phyloP scores from a whole-genome alignment of 2,329 filamentous ascomycete genomes.

The Xylaria hypoxylon region DNA sequence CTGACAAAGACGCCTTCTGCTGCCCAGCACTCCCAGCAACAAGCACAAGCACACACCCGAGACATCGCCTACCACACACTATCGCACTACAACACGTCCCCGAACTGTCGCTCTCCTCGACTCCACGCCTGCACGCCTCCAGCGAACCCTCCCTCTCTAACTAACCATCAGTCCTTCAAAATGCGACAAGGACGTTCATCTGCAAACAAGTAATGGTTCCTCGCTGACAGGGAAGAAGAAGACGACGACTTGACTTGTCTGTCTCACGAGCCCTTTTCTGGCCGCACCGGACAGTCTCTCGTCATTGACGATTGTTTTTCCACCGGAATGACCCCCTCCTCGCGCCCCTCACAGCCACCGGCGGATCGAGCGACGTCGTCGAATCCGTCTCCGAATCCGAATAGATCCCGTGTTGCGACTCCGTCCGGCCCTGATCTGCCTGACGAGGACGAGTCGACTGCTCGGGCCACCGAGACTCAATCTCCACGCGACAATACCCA shows the following conservation, averaged over 20 bases:
- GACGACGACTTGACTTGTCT: constrained; percentile 4
- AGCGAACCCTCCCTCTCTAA: constrained; percentile 11
- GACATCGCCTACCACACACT: too few species aligned
- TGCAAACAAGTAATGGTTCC: constrained; percentile 33
- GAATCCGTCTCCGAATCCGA: constrained; percentile 43
- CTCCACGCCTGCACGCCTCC: constrained; percentile 10
- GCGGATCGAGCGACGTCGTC: constrained; percentile 46
- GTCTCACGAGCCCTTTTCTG: constrained; percentile 26
- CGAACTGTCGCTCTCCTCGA: constrained; percentile 6
- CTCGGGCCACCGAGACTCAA: constrained; percentile 44
- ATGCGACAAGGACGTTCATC: constrained; percentile 35
- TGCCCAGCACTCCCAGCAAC: too few species aligned
- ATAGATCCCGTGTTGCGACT: constrained; percentile 50
- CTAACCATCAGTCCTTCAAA: constrained; percentile 19
- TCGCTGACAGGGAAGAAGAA: constrained; percentile 26
- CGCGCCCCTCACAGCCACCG: constrained; percentile 47
- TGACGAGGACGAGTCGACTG: constrained; percentile 54
- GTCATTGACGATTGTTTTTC: constrained; percentile 30
- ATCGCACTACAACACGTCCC: neutral
- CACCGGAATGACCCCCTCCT: constrained; percentile 49
- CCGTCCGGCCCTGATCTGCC: constrained; percentile 53
- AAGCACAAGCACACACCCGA: too few species aligned
- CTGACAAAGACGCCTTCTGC: too few species aligned
- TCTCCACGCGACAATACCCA: constrained; percentile 55
- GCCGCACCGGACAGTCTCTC: constrained; percentile 18